Evolutionary conservation across 441 rosid species (phyloP), one percentile per base, ranked within the genome.

Genomic region (Geranium incanum): DNA sequence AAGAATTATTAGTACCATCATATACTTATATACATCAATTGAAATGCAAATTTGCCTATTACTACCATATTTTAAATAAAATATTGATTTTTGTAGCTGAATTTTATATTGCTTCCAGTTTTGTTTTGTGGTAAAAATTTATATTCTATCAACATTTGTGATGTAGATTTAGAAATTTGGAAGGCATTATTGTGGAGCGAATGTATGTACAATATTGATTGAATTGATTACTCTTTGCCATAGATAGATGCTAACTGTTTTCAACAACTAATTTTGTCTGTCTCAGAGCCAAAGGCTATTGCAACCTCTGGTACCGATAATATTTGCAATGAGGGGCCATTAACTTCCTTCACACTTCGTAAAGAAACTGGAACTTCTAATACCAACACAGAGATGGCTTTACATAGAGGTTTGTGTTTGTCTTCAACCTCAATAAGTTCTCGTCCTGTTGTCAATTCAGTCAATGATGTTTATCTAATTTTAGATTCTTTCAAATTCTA

Each of bases 281-380:
- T 21, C 45, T 13, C n/a, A 41, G 70, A 13, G 3, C 36, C 38
- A 1, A 18, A 68, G 37, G 3, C 16, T 7, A 43, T 12, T 15
- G 19, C 18, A 41, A 18, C 36, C 28, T 36, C n/a, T 57, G 68
- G 48, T 37, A 72, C 36, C 59, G 64, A 68, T 36, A 36, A 28
- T 1, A 45, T 45, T 43, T 68, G 36, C 55, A 76, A 66, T n/a
- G 72, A 68, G 69, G 37, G 28, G 63, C 33, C 57, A 12, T 39
- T 1, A 13, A 8, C 70, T 68, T 41, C 70, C 68, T 41, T 64
- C 23, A 36, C 19, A 65, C 60, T 74, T 76, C 71, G 66, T 28
- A 76, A 71, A 48, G 72, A 77, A 65, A 70, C 71, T 33, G 45
- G 60, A 64, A 69, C 1, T 39, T 6, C 36, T 21, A 52, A 74